These are phyloP conservation scores for Cyberlindnera xishuangbannaensis DNA, from an alignment of 805 yeast genomes.

Conservation along the genomic window DNA sequence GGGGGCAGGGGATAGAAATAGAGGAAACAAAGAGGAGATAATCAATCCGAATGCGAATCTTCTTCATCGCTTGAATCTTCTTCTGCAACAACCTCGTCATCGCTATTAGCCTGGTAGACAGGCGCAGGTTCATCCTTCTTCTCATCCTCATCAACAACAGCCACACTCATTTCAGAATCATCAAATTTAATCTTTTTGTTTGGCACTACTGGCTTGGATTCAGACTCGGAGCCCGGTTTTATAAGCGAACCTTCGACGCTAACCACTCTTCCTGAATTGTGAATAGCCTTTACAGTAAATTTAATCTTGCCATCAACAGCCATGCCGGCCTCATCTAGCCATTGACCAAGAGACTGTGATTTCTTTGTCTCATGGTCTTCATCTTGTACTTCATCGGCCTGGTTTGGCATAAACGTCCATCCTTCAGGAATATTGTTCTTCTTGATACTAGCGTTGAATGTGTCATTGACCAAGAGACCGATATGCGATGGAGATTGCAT, in stretches of 20 bases:
- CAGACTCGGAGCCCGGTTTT: constrained; percentile 37
- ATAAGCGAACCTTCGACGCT: constrained; percentile 82
- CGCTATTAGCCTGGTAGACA: constrained; percentile 15
- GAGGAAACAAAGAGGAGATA: too few species aligned
- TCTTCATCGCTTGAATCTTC: constrained; percentile 25
- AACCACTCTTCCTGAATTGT: constrained; percentile 72
- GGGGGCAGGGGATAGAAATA: too few species aligned
- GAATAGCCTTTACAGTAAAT: constrained; percentile 69
- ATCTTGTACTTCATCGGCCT: constrained; percentile 49
- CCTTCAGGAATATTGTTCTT: constrained; percentile 75
- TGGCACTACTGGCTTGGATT: constrained; percentile 46
- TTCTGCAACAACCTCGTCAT: constrained; percentile 23
- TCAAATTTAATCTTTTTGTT: constrained; percentile 45
- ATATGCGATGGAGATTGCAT: constrained; percentile 95
- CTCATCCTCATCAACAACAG: constrained; percentile 15
- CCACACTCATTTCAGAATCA: constrained; percentile 33
- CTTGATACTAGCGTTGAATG: constrained; percentile 90
- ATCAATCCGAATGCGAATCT: constrained; percentile 21
- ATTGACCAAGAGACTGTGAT: constrained; percentile 55
- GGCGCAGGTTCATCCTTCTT: constrained; percentile 16
- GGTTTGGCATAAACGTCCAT: constrained; percentile 82
- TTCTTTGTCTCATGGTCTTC: too few species aligned
- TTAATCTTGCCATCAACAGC: constrained; percentile 77
- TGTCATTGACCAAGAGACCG: constrained; percentile 85
- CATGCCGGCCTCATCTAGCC: constrained; percentile 74